Evolutionary conservation across 106 monocot species (phyloP).

Genomic region (Cymbidium sinense): DNA sequence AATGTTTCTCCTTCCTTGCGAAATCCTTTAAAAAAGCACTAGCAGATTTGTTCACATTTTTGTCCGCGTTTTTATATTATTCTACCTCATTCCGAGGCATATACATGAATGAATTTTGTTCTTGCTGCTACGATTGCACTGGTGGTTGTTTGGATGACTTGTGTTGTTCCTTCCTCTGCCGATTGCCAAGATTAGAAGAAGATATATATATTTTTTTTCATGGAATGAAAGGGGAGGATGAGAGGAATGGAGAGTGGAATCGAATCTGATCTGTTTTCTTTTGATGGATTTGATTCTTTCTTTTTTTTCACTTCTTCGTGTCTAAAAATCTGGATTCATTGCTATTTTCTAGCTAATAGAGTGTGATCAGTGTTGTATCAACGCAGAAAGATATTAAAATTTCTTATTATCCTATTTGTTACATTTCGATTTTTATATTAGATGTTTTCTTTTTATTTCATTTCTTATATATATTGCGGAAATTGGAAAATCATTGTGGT

Average conservation of each 20-base stretch:
- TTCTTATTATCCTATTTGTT: too few relatives aligned
- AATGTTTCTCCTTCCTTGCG: too few relatives aligned
- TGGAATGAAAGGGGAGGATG: background rate
- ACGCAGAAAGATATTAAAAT: background rate
- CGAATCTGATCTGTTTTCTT: background rate
- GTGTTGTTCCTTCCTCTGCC: constrained; percentile 5
- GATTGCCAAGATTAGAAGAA: background rate
- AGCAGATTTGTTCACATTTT: too few relatives aligned
- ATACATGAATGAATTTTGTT: too few relatives aligned
- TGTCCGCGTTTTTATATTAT: too few relatives aligned
- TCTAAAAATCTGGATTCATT: background rate
- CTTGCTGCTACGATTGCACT: constrained; percentile 7
- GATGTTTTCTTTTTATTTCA: too few relatives aligned
- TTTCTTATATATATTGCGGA: too few relatives aligned
- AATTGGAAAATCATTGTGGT: too few relatives aligned
- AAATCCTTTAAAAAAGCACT: too few relatives aligned
- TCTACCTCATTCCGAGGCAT: too few relatives aligned
- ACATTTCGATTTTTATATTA: too few relatives aligned
- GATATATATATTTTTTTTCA: background rate
- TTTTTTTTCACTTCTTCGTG: background rate
- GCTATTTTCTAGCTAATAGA: background rate
- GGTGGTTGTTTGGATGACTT: background rate
- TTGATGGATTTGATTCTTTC: background rate
- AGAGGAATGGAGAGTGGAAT: too few relatives aligned
- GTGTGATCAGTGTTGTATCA: background rate